phyloP scores from a whole-genome alignment of 2,329 filamentous ascomycete species.

The Chrysoporthe austroafricana region DNA sequence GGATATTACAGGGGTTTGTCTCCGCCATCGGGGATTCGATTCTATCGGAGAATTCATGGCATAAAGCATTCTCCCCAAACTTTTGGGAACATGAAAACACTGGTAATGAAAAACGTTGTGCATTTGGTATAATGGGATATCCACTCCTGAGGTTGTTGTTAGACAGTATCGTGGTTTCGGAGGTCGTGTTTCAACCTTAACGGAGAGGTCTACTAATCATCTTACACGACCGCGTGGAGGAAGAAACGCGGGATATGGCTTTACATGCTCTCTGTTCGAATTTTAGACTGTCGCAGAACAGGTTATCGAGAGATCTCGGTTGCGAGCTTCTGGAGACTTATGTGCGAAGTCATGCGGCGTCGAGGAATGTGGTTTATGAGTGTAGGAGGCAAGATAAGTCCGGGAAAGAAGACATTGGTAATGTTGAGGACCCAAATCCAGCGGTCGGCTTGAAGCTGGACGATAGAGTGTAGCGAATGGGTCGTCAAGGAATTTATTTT shows the following conservation, averaged over 20 bases:
- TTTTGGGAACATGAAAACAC: no score
- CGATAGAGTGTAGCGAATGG: no score
- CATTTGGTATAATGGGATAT: background rate
- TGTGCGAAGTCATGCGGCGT: background rate
- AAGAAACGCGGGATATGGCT: background rate
- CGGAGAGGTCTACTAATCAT: constrained; percentile 29
- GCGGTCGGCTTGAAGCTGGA: no score
- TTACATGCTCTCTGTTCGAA: background rate
- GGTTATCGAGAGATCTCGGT: background rate
- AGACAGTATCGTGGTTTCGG: background rate
- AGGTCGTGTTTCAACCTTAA: constrained; percentile 8
- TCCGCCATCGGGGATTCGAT: background rate
- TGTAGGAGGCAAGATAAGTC: background rate
- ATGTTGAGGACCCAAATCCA: no score
- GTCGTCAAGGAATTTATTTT: background rate
- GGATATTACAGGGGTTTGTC: constrained; percentile 13
- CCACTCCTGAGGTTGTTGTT: background rate
- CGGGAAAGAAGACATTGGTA: no score
- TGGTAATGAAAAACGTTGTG: background rate
- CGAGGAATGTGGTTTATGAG: background rate
- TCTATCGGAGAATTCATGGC: background rate
- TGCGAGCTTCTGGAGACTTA: background rate
- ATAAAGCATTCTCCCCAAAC: background rate
- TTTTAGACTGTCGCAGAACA: background rate
- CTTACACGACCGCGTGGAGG: constrained; percentile 17